phyloP scores from a whole-genome alignment of 108 stramenopile species.

The Pseudonitzschia delicatissima region DNA sequence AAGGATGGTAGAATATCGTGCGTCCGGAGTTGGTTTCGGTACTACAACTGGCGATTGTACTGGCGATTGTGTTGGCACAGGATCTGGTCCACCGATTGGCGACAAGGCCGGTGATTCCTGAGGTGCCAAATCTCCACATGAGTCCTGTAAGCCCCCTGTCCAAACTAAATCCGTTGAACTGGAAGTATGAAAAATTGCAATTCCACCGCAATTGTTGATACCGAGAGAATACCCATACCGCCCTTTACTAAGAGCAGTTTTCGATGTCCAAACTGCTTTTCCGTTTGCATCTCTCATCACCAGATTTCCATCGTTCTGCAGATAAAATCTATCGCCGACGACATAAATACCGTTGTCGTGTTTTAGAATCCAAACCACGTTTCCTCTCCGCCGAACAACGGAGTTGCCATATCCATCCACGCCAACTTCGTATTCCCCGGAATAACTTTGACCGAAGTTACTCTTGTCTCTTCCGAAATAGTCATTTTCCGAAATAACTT shows the following conservation, averaged over 20 bases:
- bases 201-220: slow-evolving; percentile 6
- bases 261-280: slow-evolving; percentile 1
- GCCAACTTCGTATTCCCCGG: slow-evolving; percentile 5
- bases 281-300: slow-evolving; percentile 1
- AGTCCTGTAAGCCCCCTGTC: background rate
- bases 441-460: background rate
- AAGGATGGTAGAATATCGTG: background rate
- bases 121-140: background rate
- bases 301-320: slow-evolving; percentile 21
- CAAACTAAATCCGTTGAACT: background rate
- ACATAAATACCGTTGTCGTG: background rate
- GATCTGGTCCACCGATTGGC: background rate
- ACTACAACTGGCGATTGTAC: background rate
- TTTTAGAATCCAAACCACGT: slow-evolving; percentile 2
- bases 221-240: background rate
- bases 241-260: background rate
- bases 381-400: background rate
- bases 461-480: slow-evolving; percentile 9
- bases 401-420: background rate
- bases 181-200: background rate
- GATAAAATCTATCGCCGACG: slow-evolving; percentile 5
- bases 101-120: background rate
- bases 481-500: background rate
- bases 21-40: background rate
- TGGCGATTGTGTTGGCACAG: background rate